phyloP scores from a whole-genome alignment of 208 protist genomes.

The Acanthamoeba castellanii region DNA sequence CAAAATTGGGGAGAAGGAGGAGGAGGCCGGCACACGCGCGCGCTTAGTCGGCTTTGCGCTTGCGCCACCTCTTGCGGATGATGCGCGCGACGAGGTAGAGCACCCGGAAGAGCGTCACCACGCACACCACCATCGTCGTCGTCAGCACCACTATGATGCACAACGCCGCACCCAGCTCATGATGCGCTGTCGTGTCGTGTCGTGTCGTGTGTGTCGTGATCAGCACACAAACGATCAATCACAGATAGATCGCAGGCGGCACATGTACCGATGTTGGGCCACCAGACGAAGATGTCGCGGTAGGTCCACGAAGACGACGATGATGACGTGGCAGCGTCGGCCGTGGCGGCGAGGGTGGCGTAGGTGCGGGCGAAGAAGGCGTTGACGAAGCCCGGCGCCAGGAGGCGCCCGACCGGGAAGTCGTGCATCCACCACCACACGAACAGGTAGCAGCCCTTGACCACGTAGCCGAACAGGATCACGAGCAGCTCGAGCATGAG shows the following conservation, averaged over 20 bases:
- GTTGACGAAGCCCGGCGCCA: constrained; percentile 21
- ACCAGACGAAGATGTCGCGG: constrained; percentile 21
- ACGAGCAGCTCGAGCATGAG: constrained; percentile 52
- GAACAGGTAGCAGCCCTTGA: constrained; percentile 55
- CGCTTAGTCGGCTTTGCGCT: neutral
- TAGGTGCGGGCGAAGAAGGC: constrained; percentile 42
- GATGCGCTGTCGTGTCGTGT: neutral
- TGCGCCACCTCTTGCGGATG: constrained; percentile 53
- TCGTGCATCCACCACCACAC: constrained; percentile 58
- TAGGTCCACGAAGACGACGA: neutral
- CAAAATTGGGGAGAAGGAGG: too few species aligned
- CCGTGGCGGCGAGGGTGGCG: neutral
- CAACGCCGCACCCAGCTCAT: constrained; percentile 38
- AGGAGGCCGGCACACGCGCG: too few species aligned
- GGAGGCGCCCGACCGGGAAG: neutral
- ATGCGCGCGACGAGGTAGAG: constrained; percentile 35
- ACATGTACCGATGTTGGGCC: constrained; percentile 25
- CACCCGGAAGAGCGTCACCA: neutral
- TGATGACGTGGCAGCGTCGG: neutral
- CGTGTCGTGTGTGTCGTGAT: neutral
- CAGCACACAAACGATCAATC: too few species aligned
- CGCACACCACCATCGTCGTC: constrained; percentile 25
- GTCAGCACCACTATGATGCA: constrained; percentile 63
- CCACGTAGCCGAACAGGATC: constrained; percentile 39
- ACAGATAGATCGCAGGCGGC: neutral